Evolutionary conservation across 2,329 filamentous ascomycete genomes (phyloP), one percentile per base, ranked within the genome.

Genomic region (Hawksworthiomyces lignivorus): DNA sequence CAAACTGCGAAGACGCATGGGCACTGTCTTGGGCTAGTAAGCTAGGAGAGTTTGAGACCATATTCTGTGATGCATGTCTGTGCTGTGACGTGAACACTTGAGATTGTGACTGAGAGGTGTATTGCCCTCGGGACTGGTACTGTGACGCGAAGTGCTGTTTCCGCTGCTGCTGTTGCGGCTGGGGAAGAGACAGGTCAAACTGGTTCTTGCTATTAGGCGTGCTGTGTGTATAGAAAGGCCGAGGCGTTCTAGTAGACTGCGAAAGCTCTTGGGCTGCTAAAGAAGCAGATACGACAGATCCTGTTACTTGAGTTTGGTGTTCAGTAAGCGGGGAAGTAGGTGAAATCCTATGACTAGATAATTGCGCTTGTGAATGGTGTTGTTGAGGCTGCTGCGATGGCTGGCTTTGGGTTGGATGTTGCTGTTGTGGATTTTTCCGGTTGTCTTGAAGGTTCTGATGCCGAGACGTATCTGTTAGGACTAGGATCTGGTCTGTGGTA

Each of bases 261-360:
- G 46, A 46, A 4, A 53, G 45, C 27, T 55, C 50, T 22, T 56
- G 54, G n/a, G 48, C 15, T 5, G 47, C n/a, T 8, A 53, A 35
- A 19, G 51, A 44, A 18, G 39, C 36, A 10, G 49, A 31, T 1
- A 28, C 24, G 18, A 50, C 9, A 4, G 42, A 35, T 4, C 39
- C 51, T 17, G 36, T 24, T 17, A 49, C 39, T 32, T 57, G 54
- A 7, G 51, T 34, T 32, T 53, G 45, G 3, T 39, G 40, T 9
- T 27, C 36, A 5, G 45, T 22, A 36, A 53, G 56, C 8, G 49
- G 39, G 2, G 43, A 37, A 12, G 45, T 52, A 11, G 50, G 48
- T 7, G 52, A 48, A 15, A 49, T 45, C 21, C 31, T 37, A 8
- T 54, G 55, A 6, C 36, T 34, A 15, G 48, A 30, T n/a, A 48